Conservation (phyloP, 768 basidiomycete species). For the Dictyophora rubrovolvata region DNA sequence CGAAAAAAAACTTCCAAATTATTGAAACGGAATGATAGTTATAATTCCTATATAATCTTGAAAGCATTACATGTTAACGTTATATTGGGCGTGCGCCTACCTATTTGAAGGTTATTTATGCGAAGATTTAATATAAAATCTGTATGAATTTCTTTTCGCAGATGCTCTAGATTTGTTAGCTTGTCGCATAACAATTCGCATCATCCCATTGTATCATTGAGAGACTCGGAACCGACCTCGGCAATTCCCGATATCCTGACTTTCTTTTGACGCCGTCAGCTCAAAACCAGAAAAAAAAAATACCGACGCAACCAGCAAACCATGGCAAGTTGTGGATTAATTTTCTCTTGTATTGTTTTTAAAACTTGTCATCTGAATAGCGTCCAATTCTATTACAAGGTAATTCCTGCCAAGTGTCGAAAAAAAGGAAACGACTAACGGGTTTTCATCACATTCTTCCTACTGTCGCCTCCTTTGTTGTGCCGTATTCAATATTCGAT, state of each 20-base stretch:
- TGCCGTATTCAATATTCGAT: neutral
- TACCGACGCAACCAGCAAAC: neutral
- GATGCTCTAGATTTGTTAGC: too few species aligned
- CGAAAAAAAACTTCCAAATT: too few species aligned
- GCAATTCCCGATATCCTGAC: neutral
- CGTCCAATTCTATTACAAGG: constrained; percentile 29
- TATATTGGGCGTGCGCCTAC: too few species aligned
- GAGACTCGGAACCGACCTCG: neutral
- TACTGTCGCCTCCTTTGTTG: neutral
- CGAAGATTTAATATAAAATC: too few species aligned
- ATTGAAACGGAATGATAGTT: too few species aligned
- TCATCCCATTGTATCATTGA: too few species aligned
- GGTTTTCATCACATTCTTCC: constrained; percentile 5
- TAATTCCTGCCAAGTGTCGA: constrained; percentile 3
- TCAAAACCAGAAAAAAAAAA: neutral
- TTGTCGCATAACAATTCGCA: too few species aligned
- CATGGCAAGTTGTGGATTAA: neutral
- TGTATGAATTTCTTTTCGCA: too few species aligned
- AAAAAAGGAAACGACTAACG: neutral
- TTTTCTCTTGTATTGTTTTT: neutral
- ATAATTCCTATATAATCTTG: too few species aligned
- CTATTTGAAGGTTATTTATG: too few species aligned
- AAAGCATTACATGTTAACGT: too few species aligned
- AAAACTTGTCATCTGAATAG: constrained; percentile 11
- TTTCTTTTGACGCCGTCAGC: neutral